Base-by-base conservation (phyloP, 2,329 filamentous ascomycete genomes). In the Xylariaceae sp. region DNA sequence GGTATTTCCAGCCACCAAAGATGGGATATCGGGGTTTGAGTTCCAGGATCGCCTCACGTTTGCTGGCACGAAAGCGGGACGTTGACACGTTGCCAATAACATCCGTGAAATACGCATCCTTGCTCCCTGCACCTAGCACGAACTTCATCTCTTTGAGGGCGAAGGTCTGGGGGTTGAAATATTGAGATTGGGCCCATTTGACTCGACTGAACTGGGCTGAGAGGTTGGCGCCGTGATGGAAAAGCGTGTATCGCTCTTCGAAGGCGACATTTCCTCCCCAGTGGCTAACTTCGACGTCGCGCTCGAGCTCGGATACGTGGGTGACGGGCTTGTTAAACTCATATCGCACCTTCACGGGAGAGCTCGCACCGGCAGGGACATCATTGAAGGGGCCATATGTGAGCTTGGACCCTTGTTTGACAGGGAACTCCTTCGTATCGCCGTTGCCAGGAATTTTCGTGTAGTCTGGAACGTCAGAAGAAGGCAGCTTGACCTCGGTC, bases 1-100 rank as follows among this genome's bases (percentile, higher is more conserved):
- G 92, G 66, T 96, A 97, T 65, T 94, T 95, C 92, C 92, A 98
- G 44, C 87, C 88, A 44, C 92, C 92, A 56, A 96, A 98, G 16
- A 98, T 64, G n/a, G 92, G 92, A 64, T 94, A 98, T 36, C 92
- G 80, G 14, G 92, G 92, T 71, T 89, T 92, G 47, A 96, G 73
- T 64, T 96, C 89, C 18, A 98, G 75, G 29, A 83, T 69, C n/a
- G 86, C 83, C 63, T 90, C 85, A 15, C 84, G 80, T 59, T 74
- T 77, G 60, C 78, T 85, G 51, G 73, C 79, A 46, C 89, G 77
- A 74, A 94, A 98, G 47, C 77, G 78, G 40, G 88, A 95, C 1
- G 92, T 98, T 18, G 89, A 94, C 19, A 98, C 88, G 59, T 98
- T 98, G 51, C 92, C 92, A 57, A 98, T 94, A 54, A 88, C 85